A percentile compares a stretch with the other conserved stretches of the same genome.
Evolutionary conservation across 805 yeast genomes (phyloP).

Genomic region (Maudiozyma turicensis): DNA sequence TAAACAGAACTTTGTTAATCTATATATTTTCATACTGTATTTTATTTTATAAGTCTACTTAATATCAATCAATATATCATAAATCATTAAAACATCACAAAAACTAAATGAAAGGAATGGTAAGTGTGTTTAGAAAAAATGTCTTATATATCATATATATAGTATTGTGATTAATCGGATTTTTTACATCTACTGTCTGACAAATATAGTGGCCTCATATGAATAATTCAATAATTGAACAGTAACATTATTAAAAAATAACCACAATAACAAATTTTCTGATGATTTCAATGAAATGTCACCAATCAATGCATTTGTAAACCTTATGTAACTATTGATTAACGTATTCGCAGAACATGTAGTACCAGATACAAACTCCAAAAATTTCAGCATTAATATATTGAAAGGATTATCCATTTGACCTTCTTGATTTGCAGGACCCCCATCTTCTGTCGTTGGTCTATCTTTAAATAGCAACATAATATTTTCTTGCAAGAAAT

Average conservation of each 20-base stretch:
- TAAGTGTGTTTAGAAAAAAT: background rate
- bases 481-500: conserved; percentile 6
- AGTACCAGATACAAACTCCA: conserved; percentile 12
- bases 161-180: background rate
- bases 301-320: conserved; percentile 20
- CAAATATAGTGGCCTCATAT: conserved; percentile 11
- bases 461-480: conserved; percentile 1
- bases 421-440: conserved; percentile 1
- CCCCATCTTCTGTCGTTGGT: background rate
- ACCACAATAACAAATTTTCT: conserved; percentile 14
- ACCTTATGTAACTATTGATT: conserved; percentile 16
- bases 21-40: conserved; percentile 1
- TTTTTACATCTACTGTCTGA: background rate
- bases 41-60: background rate
- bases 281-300: conserved; percentile 16
- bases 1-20: background rate
- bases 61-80: background rate
- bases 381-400: conserved; percentile 3
- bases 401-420: background rate
- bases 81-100: background rate
- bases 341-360: conserved; percentile 12
- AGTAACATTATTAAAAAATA: conserved; percentile 12
- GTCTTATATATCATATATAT: background rate
- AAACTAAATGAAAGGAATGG: background rate
- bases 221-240: conserved; percentile 13